phyloP scores from a whole-genome alignment of 345 rosid species.

The Kandelia obovata region DNA sequence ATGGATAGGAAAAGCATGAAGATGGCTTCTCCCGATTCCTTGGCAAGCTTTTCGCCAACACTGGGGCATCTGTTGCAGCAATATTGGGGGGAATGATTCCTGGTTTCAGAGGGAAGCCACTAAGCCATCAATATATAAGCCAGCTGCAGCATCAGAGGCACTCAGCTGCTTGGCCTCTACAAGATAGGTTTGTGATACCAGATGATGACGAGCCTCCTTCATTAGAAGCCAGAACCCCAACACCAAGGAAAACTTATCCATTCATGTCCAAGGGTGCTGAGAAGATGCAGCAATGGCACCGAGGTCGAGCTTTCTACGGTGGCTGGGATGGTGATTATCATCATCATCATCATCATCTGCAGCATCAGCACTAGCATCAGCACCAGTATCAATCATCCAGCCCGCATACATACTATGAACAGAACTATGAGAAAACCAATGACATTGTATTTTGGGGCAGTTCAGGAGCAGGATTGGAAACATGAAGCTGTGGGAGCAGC shows the following conservation, averaged over 20 bases:
- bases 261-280: slow-evolving; percentile 96
- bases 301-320: slow-evolving; percentile 64
- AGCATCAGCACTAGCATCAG: slow-evolving; percentile 50
- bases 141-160: slow-evolving; percentile 33
- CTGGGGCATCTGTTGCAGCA: slow-evolving; percentile 47
- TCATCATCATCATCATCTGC: slow-evolving; percentile 37
- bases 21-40: slow-evolving; percentile 68
- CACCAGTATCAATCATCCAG: slow-evolving; percentile 61
- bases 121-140: slow-evolving; percentile 31
- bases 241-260: slow-evolving; percentile 75
- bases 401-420: slow-evolving; percentile 72
- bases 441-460: slow-evolving; percentile 79
- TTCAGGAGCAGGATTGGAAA: slow-evolving; percentile 61
- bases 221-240: slow-evolving; percentile 65
- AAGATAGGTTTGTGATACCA: slow-evolving; percentile 58
- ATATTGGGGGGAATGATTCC: slow-evolving; percentile 70
- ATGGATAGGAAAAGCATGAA: slow-evolving; percentile 66
- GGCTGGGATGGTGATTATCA: slow-evolving; percentile 58
- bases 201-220: slow-evolving; percentile 89
- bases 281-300: slow-evolving; percentile 78
- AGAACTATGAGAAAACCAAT: slow-evolving; percentile 60
- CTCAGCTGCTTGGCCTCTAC: slow-evolving; percentile 53
- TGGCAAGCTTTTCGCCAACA: slow-evolving; percentile 43
- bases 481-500: slow-evolving; percentile 31
- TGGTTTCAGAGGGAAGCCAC: slow-evolving; percentile 44